phyloP scores from a whole-genome alignment of 495 filamentous ascomycete genomes.

The Lasiosphaeria ovina region DNA sequence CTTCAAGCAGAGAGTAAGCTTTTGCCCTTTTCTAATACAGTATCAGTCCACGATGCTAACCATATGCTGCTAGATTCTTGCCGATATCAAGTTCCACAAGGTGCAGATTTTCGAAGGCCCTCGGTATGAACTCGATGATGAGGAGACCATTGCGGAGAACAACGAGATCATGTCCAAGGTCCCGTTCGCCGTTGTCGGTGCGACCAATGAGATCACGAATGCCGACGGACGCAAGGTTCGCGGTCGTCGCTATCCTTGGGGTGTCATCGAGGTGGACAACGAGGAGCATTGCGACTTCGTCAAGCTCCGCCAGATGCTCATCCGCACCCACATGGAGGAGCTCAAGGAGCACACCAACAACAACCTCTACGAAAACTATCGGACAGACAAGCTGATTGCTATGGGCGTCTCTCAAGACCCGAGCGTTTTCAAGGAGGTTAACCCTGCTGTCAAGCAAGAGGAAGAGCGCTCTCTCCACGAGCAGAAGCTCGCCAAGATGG shows the following conservation, averaged over 20 bases:
- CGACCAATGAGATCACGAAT: conserved; percentile 86
- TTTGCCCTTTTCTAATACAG: background rate
- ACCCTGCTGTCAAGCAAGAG: conserved; percentile 99
- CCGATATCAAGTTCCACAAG: conserved; percentile 92
- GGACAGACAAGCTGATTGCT: conserved; percentile 94
- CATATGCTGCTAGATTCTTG: conserved; percentile 68
- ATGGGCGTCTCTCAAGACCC: conserved; percentile 99
- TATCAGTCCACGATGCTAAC: conserved; percentile 16
- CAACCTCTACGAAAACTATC: conserved; percentile 97
- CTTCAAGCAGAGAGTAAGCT: conserved; percentile 91
- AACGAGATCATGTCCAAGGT: conserved; percentile 99
- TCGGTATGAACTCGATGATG: conserved; percentile 96
- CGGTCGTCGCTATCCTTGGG: conserved; percentile 96
- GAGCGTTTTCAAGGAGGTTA: conserved; percentile 99
- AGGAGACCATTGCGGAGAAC: conserved; percentile 99
- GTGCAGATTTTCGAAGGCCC: conserved; percentile 99
- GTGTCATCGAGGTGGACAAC: conserved; percentile 98
- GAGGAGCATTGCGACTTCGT: conserved; percentile 99
- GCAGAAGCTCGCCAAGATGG: conserved; percentile 99
- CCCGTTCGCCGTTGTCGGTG: conserved; percentile 95
- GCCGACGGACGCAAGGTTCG: conserved; percentile 93
- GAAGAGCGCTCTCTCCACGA: conserved; percentile 97
- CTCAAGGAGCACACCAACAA: conserved; percentile 99
- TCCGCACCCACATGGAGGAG: conserved; percentile 99
- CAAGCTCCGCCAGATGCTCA: conserved; percentile 99